Conservation (phyloP, 1,139 yeast species). For the Yamadazyma atmosphaerica region DNA sequence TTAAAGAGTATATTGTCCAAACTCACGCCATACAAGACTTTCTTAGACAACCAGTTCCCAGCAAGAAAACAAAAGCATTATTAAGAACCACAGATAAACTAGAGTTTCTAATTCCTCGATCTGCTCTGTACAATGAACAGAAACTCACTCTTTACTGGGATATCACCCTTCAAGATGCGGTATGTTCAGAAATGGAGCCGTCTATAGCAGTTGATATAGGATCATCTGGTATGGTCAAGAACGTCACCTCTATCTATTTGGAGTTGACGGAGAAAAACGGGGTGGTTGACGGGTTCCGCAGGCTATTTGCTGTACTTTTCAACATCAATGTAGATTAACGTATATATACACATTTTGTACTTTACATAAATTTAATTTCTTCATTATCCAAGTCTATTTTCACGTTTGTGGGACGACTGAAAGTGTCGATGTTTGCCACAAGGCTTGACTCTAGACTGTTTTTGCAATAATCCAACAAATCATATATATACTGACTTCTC, state of each 20-base stretch:
- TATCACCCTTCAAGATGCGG: conserved; percentile 22
- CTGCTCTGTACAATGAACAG: conserved; percentile 6
- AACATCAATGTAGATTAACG: conserved; percentile 10
- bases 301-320: conserved; percentile 25
- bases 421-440: neutral
- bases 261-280: conserved; percentile 27
- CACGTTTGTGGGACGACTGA: conserved; percentile 10
- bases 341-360: conserved; percentile 1
- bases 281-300: conserved; percentile 22
- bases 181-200: conserved; percentile 30
- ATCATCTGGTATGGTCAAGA: conserved; percentile 12
- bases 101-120: conserved; percentile 14
- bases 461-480: conserved; percentile 27
- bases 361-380: conserved; percentile 14
- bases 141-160: conserved; percentile 28
- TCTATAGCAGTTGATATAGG: conserved; percentile 17
- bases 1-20: conserved; percentile 12
- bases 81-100: conserved; percentile 23
- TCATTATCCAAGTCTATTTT: conserved; percentile 34
- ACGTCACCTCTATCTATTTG: conserved; percentile 18
- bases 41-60: conserved; percentile 12
- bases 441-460: conserved; percentile 11
- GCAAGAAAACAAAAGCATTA: conserved; percentile 17
- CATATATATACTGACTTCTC: conserved; percentile 27
- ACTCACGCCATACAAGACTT: conserved; percentile 5